Evolutionary conservation across 2,329 filamentous ascomycete genomes (phyloP).

Genomic region (Trichoderma guizhouense): DNA sequence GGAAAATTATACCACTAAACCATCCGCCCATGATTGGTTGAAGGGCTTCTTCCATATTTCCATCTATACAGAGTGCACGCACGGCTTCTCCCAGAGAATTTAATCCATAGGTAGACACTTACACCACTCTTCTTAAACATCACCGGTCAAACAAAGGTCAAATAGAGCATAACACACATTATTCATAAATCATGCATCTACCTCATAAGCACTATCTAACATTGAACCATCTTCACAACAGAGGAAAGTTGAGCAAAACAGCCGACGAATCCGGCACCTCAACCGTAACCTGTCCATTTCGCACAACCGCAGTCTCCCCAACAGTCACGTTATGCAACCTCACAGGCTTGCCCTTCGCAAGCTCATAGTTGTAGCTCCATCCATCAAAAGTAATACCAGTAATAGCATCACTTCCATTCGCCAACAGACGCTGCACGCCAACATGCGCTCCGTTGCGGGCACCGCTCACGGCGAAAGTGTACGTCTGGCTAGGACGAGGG

Average conservation of each 20-base stretch:
- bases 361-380: slow-evolving; percentile 58
- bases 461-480: slow-evolving; percentile 43
- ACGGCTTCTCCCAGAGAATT: background rate
- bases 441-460: slow-evolving; percentile 28
- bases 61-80: background rate
- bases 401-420: slow-evolving; percentile 63
- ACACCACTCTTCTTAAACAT: background rate
- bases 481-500: slow-evolving; percentile 29
- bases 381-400: slow-evolving; percentile 61
- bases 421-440: slow-evolving; percentile 48
- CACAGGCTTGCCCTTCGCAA: slow-evolving; percentile 52
- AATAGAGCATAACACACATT: slow-evolving; percentile 3
- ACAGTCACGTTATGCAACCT: slow-evolving; percentile 53
- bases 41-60: background rate
- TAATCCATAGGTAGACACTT: background rate
- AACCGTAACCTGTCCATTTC: slow-evolving; percentile 36
- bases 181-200: background rate
- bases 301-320: slow-evolving; percentile 41
- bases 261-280: slow-evolving; percentile 44
- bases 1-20: slow-evolving; percentile 21
- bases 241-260: slow-evolving; percentile 34
- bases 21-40: slow-evolving; percentile 20
- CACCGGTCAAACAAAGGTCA: background rate
- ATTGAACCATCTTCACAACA: background rate
- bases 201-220: background rate